Percentiles rank a stretch among this genome's conserved stretches.
These are phyloP conservation scores for Westerdykella aurantiaca DNA, from an alignment of 2,329 filamentous ascomycete species.

Conservation along the genomic window DNA sequence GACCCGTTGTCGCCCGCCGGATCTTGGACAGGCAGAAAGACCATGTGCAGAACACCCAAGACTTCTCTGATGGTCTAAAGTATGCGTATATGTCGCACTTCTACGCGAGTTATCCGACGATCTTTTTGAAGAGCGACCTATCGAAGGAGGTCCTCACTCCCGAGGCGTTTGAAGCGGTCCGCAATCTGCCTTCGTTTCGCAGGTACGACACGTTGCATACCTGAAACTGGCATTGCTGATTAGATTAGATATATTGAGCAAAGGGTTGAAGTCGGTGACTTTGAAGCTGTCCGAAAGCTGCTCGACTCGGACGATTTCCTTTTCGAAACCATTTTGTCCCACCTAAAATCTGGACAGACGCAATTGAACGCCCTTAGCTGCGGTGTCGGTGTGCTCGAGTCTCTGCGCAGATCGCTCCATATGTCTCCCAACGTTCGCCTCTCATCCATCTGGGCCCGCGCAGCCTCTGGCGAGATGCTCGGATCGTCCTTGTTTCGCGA, in stretches of 20 bases:
- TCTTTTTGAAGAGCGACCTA: constrained; percentile 49
- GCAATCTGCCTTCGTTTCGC: constrained; percentile 65
- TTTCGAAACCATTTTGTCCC: constrained; percentile 38
- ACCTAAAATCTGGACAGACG: constrained; percentile 32
- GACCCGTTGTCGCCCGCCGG: constrained; percentile 56
- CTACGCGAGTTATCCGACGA: constrained; percentile 68
- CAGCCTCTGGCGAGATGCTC: constrained; percentile 52
- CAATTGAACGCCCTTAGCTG: constrained; percentile 39
- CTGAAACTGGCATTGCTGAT: constrained; percentile 4
- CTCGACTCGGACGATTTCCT: constrained; percentile 58
- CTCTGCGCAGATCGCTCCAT: constrained; percentile 36
- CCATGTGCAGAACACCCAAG: constrained; percentile 69
- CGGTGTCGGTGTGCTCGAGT: constrained; percentile 31
- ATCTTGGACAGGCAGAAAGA: constrained; percentile 69
- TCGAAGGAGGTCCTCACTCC: constrained; percentile 43
- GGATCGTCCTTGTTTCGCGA: constrained; percentile 49
- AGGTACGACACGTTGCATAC: constrained; percentile 11
- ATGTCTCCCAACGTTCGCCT: constrained; percentile 32
- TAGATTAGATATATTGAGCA: constrained; percentile 30
- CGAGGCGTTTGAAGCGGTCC: constrained; percentile 61
- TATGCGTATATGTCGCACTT: constrained; percentile 85
- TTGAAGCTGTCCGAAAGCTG: constrained; percentile 47
- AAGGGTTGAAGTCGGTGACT: constrained; percentile 33
- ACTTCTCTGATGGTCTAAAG: constrained; percentile 64
- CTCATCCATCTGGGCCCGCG: constrained; percentile 55